Conservation (phyloP, 306 rosid species). For the Trifolium pratense region DNA sequence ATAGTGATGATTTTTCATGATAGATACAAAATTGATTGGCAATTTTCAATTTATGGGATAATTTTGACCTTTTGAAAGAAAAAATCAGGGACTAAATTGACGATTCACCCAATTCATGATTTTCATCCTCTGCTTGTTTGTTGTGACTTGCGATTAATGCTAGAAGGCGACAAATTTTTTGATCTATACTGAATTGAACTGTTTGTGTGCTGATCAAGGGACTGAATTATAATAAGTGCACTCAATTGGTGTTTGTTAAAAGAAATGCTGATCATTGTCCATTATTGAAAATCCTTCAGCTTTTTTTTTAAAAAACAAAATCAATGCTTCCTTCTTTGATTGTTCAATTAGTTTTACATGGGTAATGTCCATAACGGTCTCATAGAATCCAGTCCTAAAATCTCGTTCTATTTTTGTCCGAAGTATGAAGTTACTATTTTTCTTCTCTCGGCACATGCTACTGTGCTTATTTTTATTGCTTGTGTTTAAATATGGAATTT, state of each 20-base stretch:
- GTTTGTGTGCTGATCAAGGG: background rate
- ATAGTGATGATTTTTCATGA: background rate
- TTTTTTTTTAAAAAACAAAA: background rate
- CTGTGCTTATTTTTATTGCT: background rate
- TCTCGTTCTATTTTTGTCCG: background rate
- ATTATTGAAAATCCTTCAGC: background rate
- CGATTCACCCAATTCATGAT: background rate
- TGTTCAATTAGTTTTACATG: background rate
- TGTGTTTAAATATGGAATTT: background rate
- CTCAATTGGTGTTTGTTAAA: background rate
- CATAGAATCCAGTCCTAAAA: background rate
- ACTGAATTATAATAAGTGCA: background rate
- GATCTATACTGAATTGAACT: background rate
- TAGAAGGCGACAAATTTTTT: background rate
- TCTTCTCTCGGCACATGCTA: background rate
- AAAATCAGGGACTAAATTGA: background rate
- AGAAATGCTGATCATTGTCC: background rate
- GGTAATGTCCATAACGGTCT: background rate
- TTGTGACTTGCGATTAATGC: background rate
- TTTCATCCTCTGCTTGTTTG: background rate
- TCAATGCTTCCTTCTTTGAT: background rate
- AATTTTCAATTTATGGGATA: background rate
- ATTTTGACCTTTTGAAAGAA: background rate
- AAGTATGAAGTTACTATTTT: background rate
- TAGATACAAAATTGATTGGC: background rate